Evolutionary conservation across 2,329 filamentous ascomycete species (phyloP).

Genomic region (Fusarium sp.): DNA sequence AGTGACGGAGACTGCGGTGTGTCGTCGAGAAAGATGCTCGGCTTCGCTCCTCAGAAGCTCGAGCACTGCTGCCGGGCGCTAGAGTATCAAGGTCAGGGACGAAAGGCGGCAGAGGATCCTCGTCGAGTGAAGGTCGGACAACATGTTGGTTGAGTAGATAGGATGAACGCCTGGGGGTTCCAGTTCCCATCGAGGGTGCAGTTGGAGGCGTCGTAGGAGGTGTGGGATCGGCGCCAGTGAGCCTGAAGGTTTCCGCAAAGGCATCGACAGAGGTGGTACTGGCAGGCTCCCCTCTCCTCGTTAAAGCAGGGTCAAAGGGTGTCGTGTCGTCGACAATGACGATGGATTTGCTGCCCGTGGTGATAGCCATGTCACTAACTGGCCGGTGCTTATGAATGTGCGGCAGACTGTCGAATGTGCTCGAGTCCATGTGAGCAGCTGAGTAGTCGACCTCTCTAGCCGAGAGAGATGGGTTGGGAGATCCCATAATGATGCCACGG

Average conservation of each 20-base stretch:
- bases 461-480: slow-evolving; percentile 43
- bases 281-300: slow-evolving; percentile 60
- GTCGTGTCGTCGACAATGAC: slow-evolving; percentile 83
- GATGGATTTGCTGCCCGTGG: slow-evolving; percentile 88
- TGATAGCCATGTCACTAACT: slow-evolving; percentile 70
- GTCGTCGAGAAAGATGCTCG: slow-evolving; percentile 48
- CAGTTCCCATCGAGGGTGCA: slow-evolving; percentile 37
- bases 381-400: slow-evolving; percentile 55
- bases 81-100: slow-evolving; percentile 60
- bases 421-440: slow-evolving; percentile 57
- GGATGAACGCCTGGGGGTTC: slow-evolving; percentile 67
- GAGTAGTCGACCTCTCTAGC: slow-evolving; percentile 56
- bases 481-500: slow-evolving; percentile 35
- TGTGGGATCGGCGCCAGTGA: slow-evolving; percentile 65
- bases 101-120: slow-evolving; percentile 60
- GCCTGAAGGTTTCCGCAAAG: slow-evolving; percentile 65
- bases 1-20: slow-evolving; percentile 42
- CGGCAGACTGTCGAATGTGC: slow-evolving; percentile 50
- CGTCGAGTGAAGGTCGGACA: slow-evolving; percentile 50
- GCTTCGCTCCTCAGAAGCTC: slow-evolving; percentile 49
- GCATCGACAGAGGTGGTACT: slow-evolving; percentile 62
- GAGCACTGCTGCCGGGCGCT: slow-evolving; percentile 43
- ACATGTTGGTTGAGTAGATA: slow-evolving; percentile 64
- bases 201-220: slow-evolving; percentile 72
- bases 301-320: slow-evolving; percentile 61